Evolutionary conservation across 1,284 basidiomycete species (phyloP), one percentile per base, ranked within the genome.

Genomic region (Heterobasidion annosum): DNA sequence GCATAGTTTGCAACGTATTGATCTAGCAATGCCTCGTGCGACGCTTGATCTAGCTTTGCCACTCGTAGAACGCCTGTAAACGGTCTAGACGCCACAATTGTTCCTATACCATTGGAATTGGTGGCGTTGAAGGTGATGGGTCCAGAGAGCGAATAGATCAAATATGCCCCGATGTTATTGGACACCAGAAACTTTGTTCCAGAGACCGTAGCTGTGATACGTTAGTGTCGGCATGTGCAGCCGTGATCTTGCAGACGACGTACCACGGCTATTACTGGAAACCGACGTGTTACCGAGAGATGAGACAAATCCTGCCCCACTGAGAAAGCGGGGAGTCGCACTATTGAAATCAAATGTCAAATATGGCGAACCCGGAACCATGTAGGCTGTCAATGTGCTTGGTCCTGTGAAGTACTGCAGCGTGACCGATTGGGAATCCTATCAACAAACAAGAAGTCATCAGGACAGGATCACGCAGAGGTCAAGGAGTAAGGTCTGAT

Each of bases 51-150:
- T 10, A 68, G 58, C 67, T 78, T 62, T 61, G 72, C 60, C 56
- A 75, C 56, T 61, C 73, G 57, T 65, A 78, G 57, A 64, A 79
- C 65, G 63, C 74, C 58, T 55, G 68, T 58, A 67, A 77, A 66
- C 58, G 65, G 48, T 8, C 48, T 44, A 9, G 60, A 61, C 25
- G 64, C 68, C 12, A 53, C 57, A 49, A 70, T 58, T 10, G 63
- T 62, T 32, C 65, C 63, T 6, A 46, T 47, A 18, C 37, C 37
- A 19, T 16, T 50, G 8, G 43, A 44, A 3, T 58, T 54, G 34
- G 48, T 56, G 12, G 67, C 67, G 25, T 62, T 63, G 42, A 70
- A 51, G 15, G 61, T 63, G 16, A 70, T 62, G 2, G 61, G 59
- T 2, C 64, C 67, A 16, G 58, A 58, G 25, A 69, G 59, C 3